Conservation (phyloP, 306 rosid genomes). For the Crotalaria pallida region DNA sequence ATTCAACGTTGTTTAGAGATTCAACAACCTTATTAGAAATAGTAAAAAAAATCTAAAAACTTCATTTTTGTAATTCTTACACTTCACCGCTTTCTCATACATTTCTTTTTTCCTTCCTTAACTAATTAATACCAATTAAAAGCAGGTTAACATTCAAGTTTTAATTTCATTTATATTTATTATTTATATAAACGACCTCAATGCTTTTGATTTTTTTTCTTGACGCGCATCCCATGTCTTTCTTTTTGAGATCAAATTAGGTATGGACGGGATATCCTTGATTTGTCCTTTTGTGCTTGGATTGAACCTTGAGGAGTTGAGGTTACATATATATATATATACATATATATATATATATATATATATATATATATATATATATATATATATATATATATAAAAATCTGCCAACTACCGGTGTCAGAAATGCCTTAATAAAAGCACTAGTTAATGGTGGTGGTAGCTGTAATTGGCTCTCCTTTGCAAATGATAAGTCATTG, state of each 20-base stretch:
- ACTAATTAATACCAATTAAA: no score
- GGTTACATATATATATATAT: no score
- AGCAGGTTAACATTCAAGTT: no score
- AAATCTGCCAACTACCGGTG: conserved; percentile 16
- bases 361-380: no score
- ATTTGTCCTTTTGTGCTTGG: conserved; percentile 12
- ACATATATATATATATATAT: no score
- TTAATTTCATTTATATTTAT: no score
- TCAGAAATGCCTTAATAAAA: conserved; percentile 16
- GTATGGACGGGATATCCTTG: not conserved
- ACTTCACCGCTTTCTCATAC: no score
- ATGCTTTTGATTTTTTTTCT: conserved; percentile 4
- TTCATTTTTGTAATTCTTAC: no score
- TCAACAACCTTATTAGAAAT: no score
- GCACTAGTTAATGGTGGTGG: not conserved
- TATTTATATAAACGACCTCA: not conserved
- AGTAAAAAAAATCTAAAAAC: no score
- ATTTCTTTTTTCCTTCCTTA: no score
- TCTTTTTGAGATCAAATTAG: not conserved
- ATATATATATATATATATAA: not conserved
- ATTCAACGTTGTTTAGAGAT: no score
- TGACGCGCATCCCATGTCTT: not conserved
- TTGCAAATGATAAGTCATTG: not conserved
- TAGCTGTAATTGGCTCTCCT: not conserved
- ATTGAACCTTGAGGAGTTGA: not conserved